Percentiles rank a stretch among this genome's conserved stretches.
Conservation (phyloP, 352 stramenopile species). For the Globisporangium spinosum region DNA sequence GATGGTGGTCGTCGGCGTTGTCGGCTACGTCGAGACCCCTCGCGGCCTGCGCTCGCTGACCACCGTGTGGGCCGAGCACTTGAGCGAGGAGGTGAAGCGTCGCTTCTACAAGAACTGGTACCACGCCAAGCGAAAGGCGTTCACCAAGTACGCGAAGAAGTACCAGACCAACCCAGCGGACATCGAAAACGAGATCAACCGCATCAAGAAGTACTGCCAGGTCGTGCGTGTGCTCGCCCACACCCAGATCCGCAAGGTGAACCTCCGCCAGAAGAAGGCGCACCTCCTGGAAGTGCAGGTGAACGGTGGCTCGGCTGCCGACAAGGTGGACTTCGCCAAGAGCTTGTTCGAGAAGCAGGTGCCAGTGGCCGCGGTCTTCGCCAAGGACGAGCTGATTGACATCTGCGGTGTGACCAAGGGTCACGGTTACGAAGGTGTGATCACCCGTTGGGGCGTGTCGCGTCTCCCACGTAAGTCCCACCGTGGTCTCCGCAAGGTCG, state of each 20-base stretch:
- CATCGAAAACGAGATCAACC: constrained; percentile 97
- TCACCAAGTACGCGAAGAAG: constrained; percentile 99
- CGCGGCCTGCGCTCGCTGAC: constrained; percentile 97
- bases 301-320: constrained; percentile 95
- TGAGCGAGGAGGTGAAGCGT: constrained; percentile 98
- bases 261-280: constrained; percentile 99
- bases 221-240: constrained; percentile 99
- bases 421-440: constrained; percentile 98
- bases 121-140: constrained; percentile 99
- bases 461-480: constrained; percentile 99
- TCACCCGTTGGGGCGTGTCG: constrained; percentile 99
- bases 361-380: constrained; percentile 92
- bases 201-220: constrained; percentile 99
- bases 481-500: constrained; percentile 99
- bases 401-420: constrained; percentile 98
- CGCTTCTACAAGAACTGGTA: constrained; percentile 99
- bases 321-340: constrained; percentile 99
- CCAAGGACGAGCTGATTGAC: constrained; percentile 99
- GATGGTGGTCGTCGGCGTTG: constrained; percentile 99
- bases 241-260: constrained; percentile 99
- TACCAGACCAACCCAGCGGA: constrained; percentile 91
- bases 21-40: constrained; percentile 99
- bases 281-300: constrained; percentile 99
- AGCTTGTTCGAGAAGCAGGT: constrained; percentile 99
- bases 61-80: constrained; percentile 99